Evolutionary conservation across 805 yeast genomes (phyloP).

Genomic region (Tetrapisispora namnaoensis): DNA sequence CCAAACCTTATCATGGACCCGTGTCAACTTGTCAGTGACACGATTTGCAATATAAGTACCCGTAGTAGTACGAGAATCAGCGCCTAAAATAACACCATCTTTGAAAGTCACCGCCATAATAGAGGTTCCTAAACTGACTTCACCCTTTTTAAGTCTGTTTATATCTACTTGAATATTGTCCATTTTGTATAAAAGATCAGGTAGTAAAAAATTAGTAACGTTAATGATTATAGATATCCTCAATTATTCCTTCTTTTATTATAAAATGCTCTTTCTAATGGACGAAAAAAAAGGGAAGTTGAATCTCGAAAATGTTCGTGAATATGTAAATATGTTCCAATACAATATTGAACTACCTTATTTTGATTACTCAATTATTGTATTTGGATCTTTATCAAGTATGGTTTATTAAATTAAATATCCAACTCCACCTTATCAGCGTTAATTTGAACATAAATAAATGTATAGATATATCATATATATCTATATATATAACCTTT

Average conservation of each 20-base stretch:
- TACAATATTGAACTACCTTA: too few species aligned
- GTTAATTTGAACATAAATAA: too few species aligned
- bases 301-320: too few species aligned
- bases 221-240: too few species aligned
- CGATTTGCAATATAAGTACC: conserved; percentile 92
- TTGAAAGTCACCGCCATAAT: conserved; percentile 86
- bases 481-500: neutral
- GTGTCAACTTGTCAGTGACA: conserved; percentile 92
- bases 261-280: neutral
- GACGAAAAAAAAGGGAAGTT: too few species aligned
- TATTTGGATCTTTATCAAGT: too few species aligned
- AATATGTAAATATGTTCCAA: too few species aligned
- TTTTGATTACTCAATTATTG: too few species aligned
- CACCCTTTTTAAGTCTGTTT: conserved; percentile 88
- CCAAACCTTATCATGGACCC: conserved; percentile 89
- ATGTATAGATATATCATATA: too few species aligned
- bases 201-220: too few species aligned
- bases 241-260: neutral
- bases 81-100: conserved; percentile 92
- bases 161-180: conserved; percentile 87
- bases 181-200: conserved; percentile 42
- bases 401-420: too few species aligned
- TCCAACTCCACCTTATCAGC: neutral
- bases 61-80: conserved; percentile 95
- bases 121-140: conserved; percentile 44